Evolutionary conservation across 306 rosid species (phyloP), one percentile per base, ranked within the genome.

Genomic region (Inga laurina): DNA sequence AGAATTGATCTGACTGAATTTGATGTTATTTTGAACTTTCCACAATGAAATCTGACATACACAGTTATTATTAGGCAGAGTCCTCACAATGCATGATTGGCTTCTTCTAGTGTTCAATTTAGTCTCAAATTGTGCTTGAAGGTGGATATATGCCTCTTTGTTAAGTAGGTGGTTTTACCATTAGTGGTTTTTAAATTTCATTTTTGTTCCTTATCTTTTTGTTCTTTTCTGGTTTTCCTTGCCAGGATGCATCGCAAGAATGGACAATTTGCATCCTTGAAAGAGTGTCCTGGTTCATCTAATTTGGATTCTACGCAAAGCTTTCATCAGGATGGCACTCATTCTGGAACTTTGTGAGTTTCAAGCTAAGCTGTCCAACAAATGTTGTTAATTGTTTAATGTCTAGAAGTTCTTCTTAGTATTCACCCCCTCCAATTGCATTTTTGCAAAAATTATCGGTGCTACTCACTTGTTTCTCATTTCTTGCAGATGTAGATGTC

Each of bases 241-340:
- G 56, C 74, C 80, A 95, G 98, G 93, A 95, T 95, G 98, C 97
- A 92, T 81, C 89, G 98, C 62, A 92, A 92, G 82, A 94, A 92
- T 85, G 98, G 98, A 48, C 97, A 94, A 70, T 94, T 94, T 88
- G 97, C 97, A 77, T 93, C 98, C 14, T 62, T 88, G 79, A 93
- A 93, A 86, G 93, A 88, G 84, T 82, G 81, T 86, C 88, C 97
- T 52, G 89, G 92, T 72, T 80, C 90, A 84, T 91, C 97, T 74
- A 85, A 76, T 78, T 91, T 90, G 91, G 93, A 90, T 73, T 89
- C 88, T 45, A 80, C 88, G 43, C 86, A 75, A 71, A 87, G 83
- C 84, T 76, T 85, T 82, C 81, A 59, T 84, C 97, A 89, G 86
- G 94, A 89, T 85, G 94, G 92, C 78, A 79, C 87, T 84, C 88